These are phyloP conservation scores for Beverwykella pulmonaria DNA, from an alignment of 495 filamentous ascomycete genomes.

Conservation along the genomic window DNA sequence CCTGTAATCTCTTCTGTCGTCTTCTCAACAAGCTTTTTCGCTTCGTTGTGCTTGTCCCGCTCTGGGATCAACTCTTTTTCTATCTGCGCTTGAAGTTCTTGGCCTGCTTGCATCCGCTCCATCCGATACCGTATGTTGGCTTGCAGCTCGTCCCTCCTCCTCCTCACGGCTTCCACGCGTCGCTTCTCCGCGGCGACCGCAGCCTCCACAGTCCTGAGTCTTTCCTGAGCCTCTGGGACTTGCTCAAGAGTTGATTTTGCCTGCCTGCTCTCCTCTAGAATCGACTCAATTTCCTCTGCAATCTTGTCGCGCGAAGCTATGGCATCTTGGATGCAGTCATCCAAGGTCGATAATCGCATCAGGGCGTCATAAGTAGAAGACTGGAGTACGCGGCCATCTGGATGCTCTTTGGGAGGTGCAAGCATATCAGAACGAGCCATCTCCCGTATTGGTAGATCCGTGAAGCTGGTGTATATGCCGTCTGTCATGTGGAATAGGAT, in stretches of 20 bases:
- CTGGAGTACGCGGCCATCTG: conserved; percentile 46
- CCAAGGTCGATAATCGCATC: conserved; percentile 85
- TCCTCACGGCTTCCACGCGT: conserved; percentile 60
- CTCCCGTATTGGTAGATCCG: conserved; percentile 55
- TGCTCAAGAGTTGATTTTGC: conserved; percentile 51
- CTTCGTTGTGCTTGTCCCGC: conserved; percentile 60
- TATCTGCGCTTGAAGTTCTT: conserved; percentile 59
- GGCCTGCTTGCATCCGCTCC: conserved; percentile 66
- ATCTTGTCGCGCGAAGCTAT: conserved; percentile 74
- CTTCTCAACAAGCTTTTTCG: conserved; percentile 55
- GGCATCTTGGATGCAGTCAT: conserved; percentile 91
- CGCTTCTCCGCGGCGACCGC: conserved; percentile 67
- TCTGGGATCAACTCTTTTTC: conserved; percentile 53
- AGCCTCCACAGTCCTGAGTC: conserved; percentile 58
- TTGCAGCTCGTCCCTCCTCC: conserved; percentile 64
- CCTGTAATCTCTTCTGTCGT: conserved; percentile 68
- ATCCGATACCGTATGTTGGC: conserved; percentile 66
- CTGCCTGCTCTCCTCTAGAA: conserved; percentile 61
- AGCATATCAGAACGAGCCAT: conserved; percentile 41
- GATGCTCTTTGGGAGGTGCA: conserved; percentile 49
- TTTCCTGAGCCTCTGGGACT: conserved; percentile 67
- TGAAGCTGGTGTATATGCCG: conserved; percentile 80
- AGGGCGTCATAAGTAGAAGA: conserved; percentile 90
- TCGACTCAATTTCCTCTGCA: conserved; percentile 72
- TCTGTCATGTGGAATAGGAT: conserved; percentile 86